phyloP scores from a whole-genome alignment of 257 asterid genomes.

The Plectranthus barbatus region DNA sequence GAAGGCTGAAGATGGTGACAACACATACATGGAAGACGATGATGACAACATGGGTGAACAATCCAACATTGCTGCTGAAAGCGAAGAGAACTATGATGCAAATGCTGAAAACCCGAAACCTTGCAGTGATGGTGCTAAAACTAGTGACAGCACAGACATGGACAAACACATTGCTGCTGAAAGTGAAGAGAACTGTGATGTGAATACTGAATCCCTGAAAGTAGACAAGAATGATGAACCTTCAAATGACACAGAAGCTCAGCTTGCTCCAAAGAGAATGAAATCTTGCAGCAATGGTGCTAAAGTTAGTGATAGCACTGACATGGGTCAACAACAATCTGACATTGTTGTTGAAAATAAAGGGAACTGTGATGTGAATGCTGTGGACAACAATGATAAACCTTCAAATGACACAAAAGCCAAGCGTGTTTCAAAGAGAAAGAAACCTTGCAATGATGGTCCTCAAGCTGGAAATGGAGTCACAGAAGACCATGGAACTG shows the following conservation, averaged over 20 bases:
- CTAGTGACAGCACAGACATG: no score
- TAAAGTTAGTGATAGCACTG: neutral
- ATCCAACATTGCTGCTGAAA: slow-evolving; percentile 25
- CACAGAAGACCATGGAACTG: neutral
- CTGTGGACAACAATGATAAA: slow-evolving; percentile 23
- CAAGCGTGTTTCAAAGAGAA: slow-evolving; percentile 18
- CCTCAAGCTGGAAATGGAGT: slow-evolving; percentile 4
- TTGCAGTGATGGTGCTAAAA: no score
- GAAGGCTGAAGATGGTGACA: slow-evolving; percentile 28
- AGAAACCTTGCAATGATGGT: slow-evolving; percentile 13
- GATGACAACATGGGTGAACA: slow-evolving; percentile 12
- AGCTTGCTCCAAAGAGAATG: slow-evolving; percentile 20
- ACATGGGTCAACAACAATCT: neutral
- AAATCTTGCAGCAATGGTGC: neutral
- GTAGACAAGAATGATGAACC: slow-evolving; percentile 20
- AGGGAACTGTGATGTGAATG: slow-evolving; percentile 23
- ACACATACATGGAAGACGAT: slow-evolving; percentile 4
- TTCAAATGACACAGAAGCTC: no score
- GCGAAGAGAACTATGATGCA: slow-evolving; percentile 21
- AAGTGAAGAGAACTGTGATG: slow-evolving; percentile 25
- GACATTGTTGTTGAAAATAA: slow-evolving; percentile 26
- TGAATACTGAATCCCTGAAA: slow-evolving; percentile 19
- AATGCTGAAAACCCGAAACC: no score
- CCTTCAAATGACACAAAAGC: slow-evolving; percentile 9
- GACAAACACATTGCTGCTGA: no score